These are phyloP conservation scores for Populus tremula DNA, from an alignment of 345 rosid genomes.

Conservation along the genomic window DNA sequence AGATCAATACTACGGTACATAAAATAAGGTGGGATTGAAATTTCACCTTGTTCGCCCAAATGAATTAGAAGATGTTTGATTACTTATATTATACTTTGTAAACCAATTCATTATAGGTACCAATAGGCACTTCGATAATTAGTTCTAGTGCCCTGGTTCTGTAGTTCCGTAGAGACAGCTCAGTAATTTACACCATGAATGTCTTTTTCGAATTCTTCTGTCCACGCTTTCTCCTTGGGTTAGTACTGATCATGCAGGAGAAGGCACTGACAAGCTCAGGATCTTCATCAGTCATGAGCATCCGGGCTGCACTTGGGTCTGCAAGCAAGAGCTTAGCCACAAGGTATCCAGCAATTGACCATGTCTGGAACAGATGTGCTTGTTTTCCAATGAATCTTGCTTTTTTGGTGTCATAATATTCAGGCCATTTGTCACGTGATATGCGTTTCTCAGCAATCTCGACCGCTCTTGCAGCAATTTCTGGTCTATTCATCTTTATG, in stretches of 20 bases:
- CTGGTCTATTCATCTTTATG: conserved; percentile 52
- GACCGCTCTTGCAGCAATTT: conserved; percentile 44
- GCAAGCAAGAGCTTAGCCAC: conserved; percentile 51
- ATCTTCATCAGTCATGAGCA: conserved; percentile 48
- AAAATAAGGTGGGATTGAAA: neutral
- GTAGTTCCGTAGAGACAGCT: neutral
- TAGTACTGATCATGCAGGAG: conserved; percentile 52
- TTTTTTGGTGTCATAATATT: conserved; percentile 52
- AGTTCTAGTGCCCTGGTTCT: neutral
- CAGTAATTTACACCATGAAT: conserved; percentile 38
- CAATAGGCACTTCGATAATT: neutral
- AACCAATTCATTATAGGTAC: neutral
- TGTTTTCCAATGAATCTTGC: conserved; percentile 51
- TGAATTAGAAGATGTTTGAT: neutral
- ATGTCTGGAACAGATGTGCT: conserved; percentile 45
- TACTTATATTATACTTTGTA: neutral
- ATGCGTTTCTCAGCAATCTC: conserved; percentile 42
- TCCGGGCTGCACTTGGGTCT: conserved; percentile 40
- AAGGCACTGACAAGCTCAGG: conserved; percentile 46
- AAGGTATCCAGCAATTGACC: conserved; percentile 55
- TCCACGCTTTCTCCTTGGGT: conserved; percentile 51
- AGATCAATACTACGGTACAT: neutral
- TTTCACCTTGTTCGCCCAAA: neutral
- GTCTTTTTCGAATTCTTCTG: conserved; percentile 35
- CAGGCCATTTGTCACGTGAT: conserved; percentile 51